These are phyloP conservation scores for Withania somnifera DNA, from an alignment of 305 asterid genomes.

Conservation along the genomic window DNA sequence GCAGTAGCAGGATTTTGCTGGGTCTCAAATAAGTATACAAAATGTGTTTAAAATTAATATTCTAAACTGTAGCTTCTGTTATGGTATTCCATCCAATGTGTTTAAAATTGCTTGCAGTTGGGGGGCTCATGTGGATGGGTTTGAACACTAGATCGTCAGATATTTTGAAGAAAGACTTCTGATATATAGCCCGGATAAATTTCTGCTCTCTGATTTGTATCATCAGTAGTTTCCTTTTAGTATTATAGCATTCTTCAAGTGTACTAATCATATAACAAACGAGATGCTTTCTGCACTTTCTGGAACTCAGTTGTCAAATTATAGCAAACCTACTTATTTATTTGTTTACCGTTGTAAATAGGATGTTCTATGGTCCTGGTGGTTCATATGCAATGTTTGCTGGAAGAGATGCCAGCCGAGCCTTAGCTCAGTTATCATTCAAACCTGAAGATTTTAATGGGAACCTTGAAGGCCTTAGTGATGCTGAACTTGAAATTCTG, in stretches of 20 bases:
- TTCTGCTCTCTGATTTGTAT: background rate
- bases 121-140: background rate
- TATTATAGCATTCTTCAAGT: background rate
- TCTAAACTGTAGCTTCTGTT: background rate
- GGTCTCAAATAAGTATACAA: background rate
- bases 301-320: background rate
- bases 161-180: background rate
- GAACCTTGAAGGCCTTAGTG: constrained; percentile 55
- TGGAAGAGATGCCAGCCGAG: constrained; percentile 92
- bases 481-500: constrained; percentile 55
- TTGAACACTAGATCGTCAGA: background rate
- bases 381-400: constrained; percentile 83
- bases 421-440: constrained; percentile 86
- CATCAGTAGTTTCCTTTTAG: background rate
- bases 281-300: background rate
- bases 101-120: background rate
- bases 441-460: constrained; percentile 70
- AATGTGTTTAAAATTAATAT: background rate
- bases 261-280: background rate
- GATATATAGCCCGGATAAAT: background rate
- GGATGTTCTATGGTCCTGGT: constrained; percentile 96
- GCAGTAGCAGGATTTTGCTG: background rate
- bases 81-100: background rate
- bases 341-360: constrained; percentile 9
- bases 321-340: background rate